Base-by-base conservation (phyloP, 352 stramenopile genomes). In the Phytophthora fragariaefolia region DNA sequence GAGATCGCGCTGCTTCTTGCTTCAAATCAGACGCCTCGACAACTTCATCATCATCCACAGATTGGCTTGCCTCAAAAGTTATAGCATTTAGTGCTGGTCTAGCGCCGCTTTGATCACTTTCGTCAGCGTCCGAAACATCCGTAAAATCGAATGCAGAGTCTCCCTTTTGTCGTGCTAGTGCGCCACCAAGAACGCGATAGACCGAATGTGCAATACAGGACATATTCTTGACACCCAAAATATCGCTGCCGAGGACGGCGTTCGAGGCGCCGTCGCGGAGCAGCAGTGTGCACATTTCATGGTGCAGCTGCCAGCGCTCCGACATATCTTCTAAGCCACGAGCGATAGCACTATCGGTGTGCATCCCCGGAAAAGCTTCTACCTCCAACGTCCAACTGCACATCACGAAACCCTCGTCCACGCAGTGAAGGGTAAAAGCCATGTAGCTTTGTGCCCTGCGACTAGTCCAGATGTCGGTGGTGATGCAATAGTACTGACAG, bases 391-490 rank as follows among this genome's bases (percentile, higher is more conserved):
- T 42, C 34, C 34, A 42, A 18, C 13, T 42, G 12, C 34, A 42
- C 34, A 42, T n/a, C 13, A 5, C 6, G 32, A 59, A 59, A 2
- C 28, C 38, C 23, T 38, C 34, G 4, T 63, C 57, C 0, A 67
- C 6, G 22, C 57, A 68, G 6, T 68, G 51, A 0, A 62, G 15
- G 15, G 61, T 63, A n/a, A 66, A 27, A 9, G 49, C 27, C 23
- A 65, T 53, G 36, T 46, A 65, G 15, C 32, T 58, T 1, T 58
- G 30, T 0, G 57, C 34, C 10, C 22, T 59, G 3, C 13, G 26
- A 34, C 34, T 57, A 26, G 47, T 64, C 49, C 59, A 60, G 8
- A 58, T 58, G 28, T 68, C 43, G 17, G 51, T 62, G 4, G 51
- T 68, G 10, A 58, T 17, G 4, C 49, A 61, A 22, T 50, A 60